These are phyloP conservation scores for Primulina huaijiensis DNA, from an alignment of 257 asterid species.

Conservation along the genomic window DNA sequence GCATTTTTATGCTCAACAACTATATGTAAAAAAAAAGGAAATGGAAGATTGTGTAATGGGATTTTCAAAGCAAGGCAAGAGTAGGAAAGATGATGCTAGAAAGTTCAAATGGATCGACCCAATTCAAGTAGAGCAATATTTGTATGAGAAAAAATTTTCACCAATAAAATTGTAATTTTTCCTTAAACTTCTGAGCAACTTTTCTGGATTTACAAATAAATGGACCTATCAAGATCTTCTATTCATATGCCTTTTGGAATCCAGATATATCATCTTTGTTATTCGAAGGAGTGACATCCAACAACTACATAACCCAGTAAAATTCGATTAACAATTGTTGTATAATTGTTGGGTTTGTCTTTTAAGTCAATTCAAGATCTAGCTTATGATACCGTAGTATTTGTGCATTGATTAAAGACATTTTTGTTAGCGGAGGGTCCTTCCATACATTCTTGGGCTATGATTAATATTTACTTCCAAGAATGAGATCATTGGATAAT, in stretches of 20 bases:
- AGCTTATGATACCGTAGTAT: not conserved
- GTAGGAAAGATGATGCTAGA: not conserved
- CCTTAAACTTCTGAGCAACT: not conserved
- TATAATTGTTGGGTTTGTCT: not conserved
- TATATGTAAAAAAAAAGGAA: too few relatives aligned
- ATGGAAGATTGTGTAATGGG: not conserved
- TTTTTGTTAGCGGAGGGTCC: not conserved
- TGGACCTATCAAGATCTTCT: not conserved
- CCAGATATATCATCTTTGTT: not conserved
- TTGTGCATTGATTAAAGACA: not conserved
- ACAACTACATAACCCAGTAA: not conserved
- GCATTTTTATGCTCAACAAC: not conserved
- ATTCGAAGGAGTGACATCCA: not conserved
- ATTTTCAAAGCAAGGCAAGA: not conserved
- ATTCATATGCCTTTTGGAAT: not conserved
- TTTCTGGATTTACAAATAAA: not conserved
- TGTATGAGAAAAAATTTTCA: not conserved
- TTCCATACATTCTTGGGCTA: not conserved
- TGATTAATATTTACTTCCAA: not conserved
- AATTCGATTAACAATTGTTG: not conserved
- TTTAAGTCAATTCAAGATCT: not conserved
- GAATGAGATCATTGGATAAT: not conserved
- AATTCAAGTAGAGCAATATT: not conserved
- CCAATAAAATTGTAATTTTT: not conserved
- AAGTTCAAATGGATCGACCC: not conserved